Conservation (phyloP, 352 stramenopile species). For the Phytophthora cryptogea region DNA sequence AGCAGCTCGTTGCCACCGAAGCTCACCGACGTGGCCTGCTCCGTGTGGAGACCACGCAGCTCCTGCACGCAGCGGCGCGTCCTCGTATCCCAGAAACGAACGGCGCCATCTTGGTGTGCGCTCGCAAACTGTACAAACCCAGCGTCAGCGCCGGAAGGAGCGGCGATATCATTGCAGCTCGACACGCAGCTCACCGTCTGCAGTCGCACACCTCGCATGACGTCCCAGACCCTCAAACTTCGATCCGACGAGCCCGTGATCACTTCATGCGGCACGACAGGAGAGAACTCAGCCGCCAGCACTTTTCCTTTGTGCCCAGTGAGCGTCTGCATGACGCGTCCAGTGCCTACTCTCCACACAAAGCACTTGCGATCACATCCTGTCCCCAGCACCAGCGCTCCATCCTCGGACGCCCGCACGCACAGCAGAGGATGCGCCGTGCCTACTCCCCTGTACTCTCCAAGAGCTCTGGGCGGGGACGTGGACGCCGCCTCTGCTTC, state of each 20-base stretch:
- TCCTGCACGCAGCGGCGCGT: constrained; percentile 59
- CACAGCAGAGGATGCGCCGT: constrained; percentile 85
- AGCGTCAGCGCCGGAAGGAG: constrained; percentile 31
- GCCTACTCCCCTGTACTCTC: constrained; percentile 78
- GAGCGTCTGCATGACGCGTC: constrained; percentile 82
- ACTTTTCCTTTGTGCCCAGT: constrained; percentile 88
- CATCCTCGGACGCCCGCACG: constrained; percentile 78
- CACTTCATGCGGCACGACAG: constrained; percentile 58
- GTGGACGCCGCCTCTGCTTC: constrained; percentile 49
- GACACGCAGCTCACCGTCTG: constrained; percentile 80
- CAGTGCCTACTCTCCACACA: constrained; percentile 82
- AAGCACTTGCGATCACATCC: constrained; percentile 87
- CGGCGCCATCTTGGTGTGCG: constrained; percentile 75
- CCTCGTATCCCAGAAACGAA: constrained; percentile 81
- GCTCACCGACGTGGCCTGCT: constrained; percentile 80
- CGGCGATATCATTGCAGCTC: constrained; percentile 82
- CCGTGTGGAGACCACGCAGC: constrained; percentile 56
- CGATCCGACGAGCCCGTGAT: constrained; percentile 79
- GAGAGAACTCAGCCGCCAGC: constrained; percentile 76
- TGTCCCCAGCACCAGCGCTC: constrained; percentile 75
- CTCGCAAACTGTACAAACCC: constrained; percentile 72
- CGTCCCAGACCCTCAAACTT: constrained; percentile 80
- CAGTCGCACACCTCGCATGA: constrained; percentile 61
- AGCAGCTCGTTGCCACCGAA: constrained; percentile 60
- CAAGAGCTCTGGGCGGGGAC: constrained; percentile 39